Evolutionary conservation across 371 early-diverging fungal species (phyloP).

Genomic region (Chytridiales sp.): DNA sequence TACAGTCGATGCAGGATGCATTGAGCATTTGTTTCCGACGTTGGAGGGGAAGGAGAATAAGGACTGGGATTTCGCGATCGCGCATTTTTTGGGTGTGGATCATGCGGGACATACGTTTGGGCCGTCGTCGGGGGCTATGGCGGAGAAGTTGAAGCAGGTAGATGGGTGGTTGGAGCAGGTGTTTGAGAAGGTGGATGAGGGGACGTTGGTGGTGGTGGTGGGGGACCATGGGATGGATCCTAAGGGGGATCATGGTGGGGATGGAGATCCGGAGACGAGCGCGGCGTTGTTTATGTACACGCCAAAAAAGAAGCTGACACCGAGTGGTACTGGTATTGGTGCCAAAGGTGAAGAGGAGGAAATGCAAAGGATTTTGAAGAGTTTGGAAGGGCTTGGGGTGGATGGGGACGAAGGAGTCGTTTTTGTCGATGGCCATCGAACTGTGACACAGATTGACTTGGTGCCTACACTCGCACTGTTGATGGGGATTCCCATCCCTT

Average conservation of each 20-base stretch:
- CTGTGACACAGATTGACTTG: slow-evolving; percentile 82
- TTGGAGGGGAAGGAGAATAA: slow-evolving; percentile 30
- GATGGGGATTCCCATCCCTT: slow-evolving; percentile 86
- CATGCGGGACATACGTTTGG: slow-evolving; percentile 95
- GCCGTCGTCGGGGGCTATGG: slow-evolving; percentile 85
- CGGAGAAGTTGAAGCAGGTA: slow-evolving; percentile 78
- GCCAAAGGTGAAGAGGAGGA: background rate
- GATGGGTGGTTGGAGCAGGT: slow-evolving; percentile 72
- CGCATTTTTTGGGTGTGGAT: slow-evolving; percentile 95
- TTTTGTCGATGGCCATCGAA: slow-evolving; percentile 33
- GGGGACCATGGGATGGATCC: slow-evolving; percentile 99
- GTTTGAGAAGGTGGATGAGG: slow-evolving; percentile 70
- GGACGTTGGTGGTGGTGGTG: slow-evolving; percentile 89
- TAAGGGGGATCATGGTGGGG: slow-evolving; percentile 99
- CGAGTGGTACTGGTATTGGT: background rate
- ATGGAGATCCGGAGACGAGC: slow-evolving; percentile 83
- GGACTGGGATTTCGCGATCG: slow-evolving; percentile 77
- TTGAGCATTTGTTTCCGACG: slow-evolving; percentile 56
- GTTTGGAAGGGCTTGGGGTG: slow-evolving; percentile 1
- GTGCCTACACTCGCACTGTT: slow-evolving; percentile 84
- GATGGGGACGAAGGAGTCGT: slow-evolving; percentile 21
- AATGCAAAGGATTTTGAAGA: too few relatives aligned
- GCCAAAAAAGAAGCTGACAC: slow-evolving; percentile 27
- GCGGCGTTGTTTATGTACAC: slow-evolving; percentile 80
- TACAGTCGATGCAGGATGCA: slow-evolving; percentile 86